These are phyloP conservation scores for Dactylis glomerata DNA, from an alignment of 176 grass and related monocot genomes.

Conservation along the genomic window DNA sequence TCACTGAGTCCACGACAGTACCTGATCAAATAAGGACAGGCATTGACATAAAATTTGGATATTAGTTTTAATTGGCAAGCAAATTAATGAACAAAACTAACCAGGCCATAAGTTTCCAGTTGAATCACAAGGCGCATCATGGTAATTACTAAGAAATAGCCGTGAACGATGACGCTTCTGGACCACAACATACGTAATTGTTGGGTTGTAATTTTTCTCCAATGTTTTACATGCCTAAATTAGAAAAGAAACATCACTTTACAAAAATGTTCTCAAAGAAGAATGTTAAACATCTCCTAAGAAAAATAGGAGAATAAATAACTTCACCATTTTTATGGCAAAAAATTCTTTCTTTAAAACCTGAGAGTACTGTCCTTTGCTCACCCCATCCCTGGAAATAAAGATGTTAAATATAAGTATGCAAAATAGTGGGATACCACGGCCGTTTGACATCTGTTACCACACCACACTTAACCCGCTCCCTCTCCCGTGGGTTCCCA, in stretches of 20 bases:
- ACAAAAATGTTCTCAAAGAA: background rate
- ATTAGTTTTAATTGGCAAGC: background rate
- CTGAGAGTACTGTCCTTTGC: constrained; percentile 65
- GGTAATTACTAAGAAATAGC: constrained; percentile 50
- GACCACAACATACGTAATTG: constrained; percentile 65
- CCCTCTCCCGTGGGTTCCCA: too few species aligned
- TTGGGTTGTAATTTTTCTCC: constrained; percentile 58
- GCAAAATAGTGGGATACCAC: too few species aligned
- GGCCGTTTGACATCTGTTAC: too few species aligned
- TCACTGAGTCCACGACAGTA: constrained; percentile 59
- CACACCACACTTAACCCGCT: too few species aligned
- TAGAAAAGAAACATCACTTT: background rate
- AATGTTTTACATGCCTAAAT: constrained; percentile 55
- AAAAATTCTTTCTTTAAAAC: constrained; percentile 51
- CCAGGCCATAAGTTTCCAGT: constrained; percentile 64
- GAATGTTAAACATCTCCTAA: background rate
- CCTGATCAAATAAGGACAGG: constrained; percentile 22
- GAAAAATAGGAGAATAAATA: background rate
- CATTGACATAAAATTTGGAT: background rate
- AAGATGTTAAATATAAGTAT: background rate
- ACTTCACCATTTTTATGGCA: constrained; percentile 56
- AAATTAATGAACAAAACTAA: constrained; percentile 11
- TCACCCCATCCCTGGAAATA: constrained; percentile 53
- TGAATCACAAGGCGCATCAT: constrained; percentile 24
- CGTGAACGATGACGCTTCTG: constrained; percentile 67